Percentiles rank a stretch among this genome's conserved stretches.
Evolutionary conservation across 352 stramenopile genomes (phyloP).

Genomic region (Paralagenidium karlingii): DNA sequence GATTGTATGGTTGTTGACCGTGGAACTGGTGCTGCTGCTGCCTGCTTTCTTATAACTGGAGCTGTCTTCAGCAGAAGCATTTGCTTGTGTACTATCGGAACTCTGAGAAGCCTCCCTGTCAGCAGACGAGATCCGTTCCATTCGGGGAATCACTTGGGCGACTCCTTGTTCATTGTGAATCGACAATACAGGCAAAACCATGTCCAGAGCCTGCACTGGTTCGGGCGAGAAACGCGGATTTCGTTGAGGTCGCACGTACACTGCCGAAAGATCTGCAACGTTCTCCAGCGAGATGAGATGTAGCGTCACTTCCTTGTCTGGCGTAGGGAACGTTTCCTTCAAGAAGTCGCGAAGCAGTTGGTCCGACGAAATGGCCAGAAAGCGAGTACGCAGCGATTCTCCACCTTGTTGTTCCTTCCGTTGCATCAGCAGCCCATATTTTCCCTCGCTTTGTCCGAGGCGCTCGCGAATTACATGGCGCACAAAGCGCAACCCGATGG

Average conservation of each 20-base stretch:
- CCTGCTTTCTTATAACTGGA: slow-evolving; percentile 20
- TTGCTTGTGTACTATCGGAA: slow-evolving; percentile 16
- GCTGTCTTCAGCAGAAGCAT: slow-evolving; percentile 19
- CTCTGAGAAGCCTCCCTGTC: slow-evolving; percentile 22
- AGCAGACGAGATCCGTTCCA: too few species aligned
- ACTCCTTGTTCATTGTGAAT: too few species aligned
- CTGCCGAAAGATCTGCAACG: slow-evolving; percentile 29
- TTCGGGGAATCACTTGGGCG: too few species aligned
- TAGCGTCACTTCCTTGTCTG: slow-evolving; percentile 47
- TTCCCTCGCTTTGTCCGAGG: slow-evolving; percentile 38
- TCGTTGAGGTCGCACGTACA: slow-evolving; percentile 62
- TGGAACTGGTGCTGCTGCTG: slow-evolving; percentile 7
- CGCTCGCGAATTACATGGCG: slow-evolving; percentile 55
- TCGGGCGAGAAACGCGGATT: slow-evolving; percentile 77
- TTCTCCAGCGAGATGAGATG: slow-evolving; percentile 59
- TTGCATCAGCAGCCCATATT: slow-evolving; percentile 54
- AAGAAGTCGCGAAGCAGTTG: slow-evolving; percentile 34
- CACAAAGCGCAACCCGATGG: slow-evolving; percentile 55
- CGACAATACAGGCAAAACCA: slow-evolving; percentile 61
- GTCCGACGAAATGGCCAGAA: slow-evolving; percentile 46
- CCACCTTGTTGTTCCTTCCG: background rate
- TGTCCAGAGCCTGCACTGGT: slow-evolving; percentile 37
- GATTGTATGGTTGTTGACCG: slow-evolving; percentile 4
- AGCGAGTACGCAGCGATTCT: slow-evolving; percentile 20
- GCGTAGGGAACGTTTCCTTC: slow-evolving; percentile 49